These are phyloP conservation scores for Skeletonema marinoi DNA, from an alignment of 108 stramenopile species.

Conservation along the genomic window DNA sequence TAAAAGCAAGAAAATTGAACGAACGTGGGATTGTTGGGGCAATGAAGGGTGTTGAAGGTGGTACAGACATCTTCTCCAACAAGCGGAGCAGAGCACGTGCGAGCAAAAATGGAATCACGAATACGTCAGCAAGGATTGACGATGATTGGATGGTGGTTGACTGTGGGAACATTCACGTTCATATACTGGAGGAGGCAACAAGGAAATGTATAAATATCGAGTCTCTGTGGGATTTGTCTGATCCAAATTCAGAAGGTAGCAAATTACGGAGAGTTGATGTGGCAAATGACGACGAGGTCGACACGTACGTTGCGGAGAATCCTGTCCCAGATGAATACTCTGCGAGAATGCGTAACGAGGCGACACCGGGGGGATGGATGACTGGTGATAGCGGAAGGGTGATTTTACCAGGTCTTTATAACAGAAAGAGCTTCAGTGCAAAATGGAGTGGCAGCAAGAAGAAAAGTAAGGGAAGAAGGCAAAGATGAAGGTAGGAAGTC, in stretches of 20 bases:
- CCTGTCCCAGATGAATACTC: conserved; percentile 70
- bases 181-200: conserved; percentile 60
- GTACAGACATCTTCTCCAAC: conserved; percentile 38
- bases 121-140: conserved; percentile 32
- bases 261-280: conserved; percentile 58
- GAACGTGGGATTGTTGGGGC: conserved; percentile 72
- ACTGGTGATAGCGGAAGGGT: conserved; percentile 33
- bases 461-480: conserved; percentile 8
- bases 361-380: conserved; percentile 19
- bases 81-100: conserved; percentile 39
- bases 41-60: conserved; percentile 57
- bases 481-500: conserved; percentile 2
- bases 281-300: conserved; percentile 67
- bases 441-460: conserved; percentile 36
- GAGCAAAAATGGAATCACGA: conserved; percentile 23
- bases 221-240: conserved; percentile 61
- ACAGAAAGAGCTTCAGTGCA: conserved; percentile 37
- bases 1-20: conserved; percentile 67
- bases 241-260: conserved; percentile 47
- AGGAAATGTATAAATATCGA: conserved; percentile 68
- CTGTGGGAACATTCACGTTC: conserved; percentile 83
- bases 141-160: conserved; percentile 81
- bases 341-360: conserved; percentile 15
- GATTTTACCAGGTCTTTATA: conserved; percentile 13
- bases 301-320: conserved; percentile 70